phyloP scores from a whole-genome alignment of 257 asterid genomes.

The Rubia yunnanensis region DNA sequence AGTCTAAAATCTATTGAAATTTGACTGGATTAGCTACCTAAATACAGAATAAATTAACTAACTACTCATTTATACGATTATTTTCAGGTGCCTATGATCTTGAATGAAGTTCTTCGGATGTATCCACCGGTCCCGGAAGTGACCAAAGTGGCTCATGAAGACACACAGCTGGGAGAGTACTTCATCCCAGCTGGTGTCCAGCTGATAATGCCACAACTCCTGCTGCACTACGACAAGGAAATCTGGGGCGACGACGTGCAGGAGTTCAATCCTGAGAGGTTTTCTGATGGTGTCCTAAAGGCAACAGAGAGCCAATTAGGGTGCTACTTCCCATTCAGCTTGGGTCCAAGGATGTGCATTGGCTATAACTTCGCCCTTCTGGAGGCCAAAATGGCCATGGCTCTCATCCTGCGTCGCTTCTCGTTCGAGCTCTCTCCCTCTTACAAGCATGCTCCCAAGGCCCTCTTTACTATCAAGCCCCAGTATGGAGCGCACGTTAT shows the following conservation, averaged over 20 bases:
- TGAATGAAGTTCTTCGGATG: slow-evolving; percentile 39
- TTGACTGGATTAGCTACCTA: too few relatives aligned
- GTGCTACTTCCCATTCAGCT: slow-evolving; percentile 37
- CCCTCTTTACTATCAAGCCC: slow-evolving; percentile 39
- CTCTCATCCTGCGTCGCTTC: slow-evolving; percentile 27
- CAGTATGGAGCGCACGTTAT: slow-evolving; percentile 33
- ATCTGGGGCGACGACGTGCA: slow-evolving; percentile 40
- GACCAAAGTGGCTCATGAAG: slow-evolving; percentile 20
- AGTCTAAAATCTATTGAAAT: too few relatives aligned
- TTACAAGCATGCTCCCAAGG: slow-evolving; percentile 40
- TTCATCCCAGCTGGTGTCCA: slow-evolving; percentile 31
- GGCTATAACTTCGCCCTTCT: slow-evolving; percentile 40
- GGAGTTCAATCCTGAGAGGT: slow-evolving; percentile 43
- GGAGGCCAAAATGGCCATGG: slow-evolving; percentile 36
- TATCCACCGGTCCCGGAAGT: slow-evolving; percentile 36
- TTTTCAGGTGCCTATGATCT: slow-evolving; percentile 35
- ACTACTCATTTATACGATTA: neutral
- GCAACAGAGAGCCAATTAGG: slow-evolving; percentile 28
- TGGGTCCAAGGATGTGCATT: slow-evolving; percentile 46
- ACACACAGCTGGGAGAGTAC: slow-evolving; percentile 33
- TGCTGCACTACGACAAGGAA: slow-evolving; percentile 28
- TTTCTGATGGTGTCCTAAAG: slow-evolving; percentile 32
- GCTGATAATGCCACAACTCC: slow-evolving; percentile 23
- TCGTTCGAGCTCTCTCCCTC: slow-evolving; percentile 39
- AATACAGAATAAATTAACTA: neutral